phyloP scores from a whole-genome alignment of 1,284 basidiomycete genomes.

The Cutaneotrichosporon cutaneum region DNA sequence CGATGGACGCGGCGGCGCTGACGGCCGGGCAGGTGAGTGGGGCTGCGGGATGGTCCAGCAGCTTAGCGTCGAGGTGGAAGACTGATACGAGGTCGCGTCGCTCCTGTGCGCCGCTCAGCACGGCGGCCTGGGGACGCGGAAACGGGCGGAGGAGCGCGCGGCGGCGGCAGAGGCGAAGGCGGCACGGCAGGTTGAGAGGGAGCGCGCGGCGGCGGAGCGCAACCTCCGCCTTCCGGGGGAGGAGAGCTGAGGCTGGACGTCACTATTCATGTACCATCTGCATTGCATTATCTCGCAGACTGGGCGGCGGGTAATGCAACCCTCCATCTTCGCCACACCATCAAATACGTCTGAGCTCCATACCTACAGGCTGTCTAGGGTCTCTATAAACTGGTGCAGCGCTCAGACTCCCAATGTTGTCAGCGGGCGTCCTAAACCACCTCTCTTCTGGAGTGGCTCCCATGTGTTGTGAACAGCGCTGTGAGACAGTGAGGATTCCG shows the following conservation, averaged over 20 bases:
- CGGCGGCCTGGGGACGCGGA: neutral
- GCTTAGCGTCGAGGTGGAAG: neutral
- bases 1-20: neutral
- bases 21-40: slow-evolving; percentile 1
- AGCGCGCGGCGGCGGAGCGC: slow-evolving; percentile 1
- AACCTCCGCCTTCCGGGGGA: neutral
- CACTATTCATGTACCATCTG: neutral
- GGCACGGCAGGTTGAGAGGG: neutral
- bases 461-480: neutral
- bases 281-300: neutral
- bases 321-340: too few species aligned
- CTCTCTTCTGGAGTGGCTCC: neutral
- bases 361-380: too few species aligned
- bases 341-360: too few species aligned
- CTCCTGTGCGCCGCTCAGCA: neutral
- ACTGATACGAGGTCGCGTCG: neutral
- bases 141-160: neutral
- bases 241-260: neutral
- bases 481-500: neutral
- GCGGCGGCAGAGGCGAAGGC: neutral
- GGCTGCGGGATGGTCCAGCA: neutral
- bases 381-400: too few species aligned
- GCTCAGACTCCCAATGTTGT: too few species aligned
- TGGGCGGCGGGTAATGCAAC: too few species aligned
- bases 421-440: too few species aligned